Evolutionary conservation across 495 filamentous ascomycete genomes (phyloP).

Genomic region (Penicillium fimorum): DNA sequence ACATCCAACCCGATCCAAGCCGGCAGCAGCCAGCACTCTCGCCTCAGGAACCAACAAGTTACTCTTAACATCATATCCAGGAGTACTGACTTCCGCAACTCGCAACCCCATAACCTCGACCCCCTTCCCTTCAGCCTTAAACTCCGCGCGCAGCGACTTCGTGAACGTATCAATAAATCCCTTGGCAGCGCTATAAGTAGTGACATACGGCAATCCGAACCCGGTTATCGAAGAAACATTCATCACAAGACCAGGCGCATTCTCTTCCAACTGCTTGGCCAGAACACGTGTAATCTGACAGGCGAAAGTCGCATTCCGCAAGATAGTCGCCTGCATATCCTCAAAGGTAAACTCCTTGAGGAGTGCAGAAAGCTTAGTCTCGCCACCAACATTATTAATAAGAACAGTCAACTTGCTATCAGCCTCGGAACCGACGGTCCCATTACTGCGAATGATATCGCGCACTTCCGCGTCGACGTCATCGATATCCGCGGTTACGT

Average conservation of each 20-base stretch:
- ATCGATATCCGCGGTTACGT: conserved; percentile 13
- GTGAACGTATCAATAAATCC: conserved; percentile 38
- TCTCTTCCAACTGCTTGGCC: conserved; percentile 31
- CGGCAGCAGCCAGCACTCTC: conserved; percentile 26
- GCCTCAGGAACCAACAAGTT: conserved; percentile 23
- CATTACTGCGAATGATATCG: conserved; percentile 13
- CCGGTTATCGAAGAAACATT: conserved; percentile 42
- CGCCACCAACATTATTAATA: conserved; percentile 52
- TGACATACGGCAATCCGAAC: conserved; percentile 37
- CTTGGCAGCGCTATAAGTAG: conserved; percentile 38
- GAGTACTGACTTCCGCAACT: conserved; percentile 25
- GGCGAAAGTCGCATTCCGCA: conserved; percentile 41
- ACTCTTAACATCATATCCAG: conserved; percentile 21
- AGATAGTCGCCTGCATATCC: conserved; percentile 28
- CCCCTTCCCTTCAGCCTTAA: conserved; percentile 19
- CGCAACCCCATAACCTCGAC: conserved; percentile 33
- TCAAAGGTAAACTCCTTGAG: conserved; percentile 22
- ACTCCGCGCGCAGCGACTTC: conserved; percentile 30
- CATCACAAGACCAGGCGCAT: conserved; percentile 36
- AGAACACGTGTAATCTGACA: conserved; percentile 44
- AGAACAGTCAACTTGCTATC: conserved; percentile 35
- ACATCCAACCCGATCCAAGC: conserved; percentile 33
- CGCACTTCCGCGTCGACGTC: conserved; percentile 21
- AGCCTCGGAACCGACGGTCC: background rate
- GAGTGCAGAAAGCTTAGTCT: conserved; percentile 15